phyloP scores from a whole-genome alignment of 1,284 basidiomycete species.

The Puccinia horiana region DNA sequence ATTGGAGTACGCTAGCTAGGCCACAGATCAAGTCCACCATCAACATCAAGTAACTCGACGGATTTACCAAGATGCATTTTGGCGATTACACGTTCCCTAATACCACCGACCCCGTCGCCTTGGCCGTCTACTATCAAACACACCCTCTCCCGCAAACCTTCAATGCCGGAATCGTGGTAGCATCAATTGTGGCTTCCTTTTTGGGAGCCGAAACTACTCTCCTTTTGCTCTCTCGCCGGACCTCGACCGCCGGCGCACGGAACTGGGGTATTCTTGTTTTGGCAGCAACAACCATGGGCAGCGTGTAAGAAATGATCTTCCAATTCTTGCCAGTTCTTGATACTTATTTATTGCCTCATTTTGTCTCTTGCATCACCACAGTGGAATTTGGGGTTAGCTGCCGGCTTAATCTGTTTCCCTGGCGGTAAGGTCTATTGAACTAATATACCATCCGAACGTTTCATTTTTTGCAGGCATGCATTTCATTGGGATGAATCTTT shows the following conservation, averaged over 20 bases:
- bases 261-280: conserved; percentile 37
- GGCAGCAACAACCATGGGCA: conserved; percentile 34
- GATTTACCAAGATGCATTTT: background rate
- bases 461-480: conserved; percentile 46
- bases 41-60: background rate
- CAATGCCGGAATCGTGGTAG: conserved; percentile 35
- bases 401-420: background rate
- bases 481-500: conserved; percentile 47
- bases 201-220: conserved; percentile 43
- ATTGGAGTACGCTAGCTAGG: background rate
- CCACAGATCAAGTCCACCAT: no score
- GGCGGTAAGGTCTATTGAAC: background rate
- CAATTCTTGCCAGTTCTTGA: background rate
- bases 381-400: conserved; percentile 27
- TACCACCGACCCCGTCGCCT: conserved; percentile 22
- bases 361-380: background rate
- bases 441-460: no score
- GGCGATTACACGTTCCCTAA: background rate
- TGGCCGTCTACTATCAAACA: conserved; percentile 40
- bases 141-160: conserved; percentile 28
- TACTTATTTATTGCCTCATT: background rate
- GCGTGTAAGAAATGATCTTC: conserved; percentile 17
- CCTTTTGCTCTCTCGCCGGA: conserved; percentile 37
- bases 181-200: conserved; percentile 29
- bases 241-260: conserved; percentile 29